Evolutionary conservation across 2,329 filamentous ascomycete genomes (phyloP).

Genomic region (Trichoderma hamatum): DNA sequence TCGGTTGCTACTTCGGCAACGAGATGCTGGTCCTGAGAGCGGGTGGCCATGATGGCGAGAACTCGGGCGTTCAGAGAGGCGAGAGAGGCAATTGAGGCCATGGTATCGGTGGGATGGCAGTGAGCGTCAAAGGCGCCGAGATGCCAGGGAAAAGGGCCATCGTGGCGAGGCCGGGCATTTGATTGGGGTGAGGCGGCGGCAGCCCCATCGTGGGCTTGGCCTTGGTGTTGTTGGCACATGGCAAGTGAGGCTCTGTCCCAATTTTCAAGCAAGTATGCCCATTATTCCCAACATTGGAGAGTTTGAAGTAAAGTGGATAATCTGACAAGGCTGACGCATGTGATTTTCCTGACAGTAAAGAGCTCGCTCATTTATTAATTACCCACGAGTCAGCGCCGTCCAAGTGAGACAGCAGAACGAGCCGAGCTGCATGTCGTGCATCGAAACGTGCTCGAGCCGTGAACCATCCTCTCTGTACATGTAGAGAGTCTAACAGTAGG

Average conservation of each 20-base stretch:
- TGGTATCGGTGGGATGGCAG: constrained; percentile 81
- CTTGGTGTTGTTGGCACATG: constrained; percentile 24
- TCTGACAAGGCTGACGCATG: background rate
- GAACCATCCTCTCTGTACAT: background rate
- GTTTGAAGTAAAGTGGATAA: background rate
- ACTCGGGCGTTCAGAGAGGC: constrained; percentile 65
- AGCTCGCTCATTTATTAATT: too few relatives aligned
- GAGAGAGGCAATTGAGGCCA: constrained; percentile 62
- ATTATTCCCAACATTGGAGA: background rate
- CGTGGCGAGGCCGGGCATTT: background rate
- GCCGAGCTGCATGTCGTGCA: background rate
- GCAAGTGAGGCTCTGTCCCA: background rate
- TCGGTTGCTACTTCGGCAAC: constrained; percentile 64
- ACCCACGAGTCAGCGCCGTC: background rate
- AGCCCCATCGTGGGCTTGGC: background rate
- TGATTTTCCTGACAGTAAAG: too few relatives aligned
- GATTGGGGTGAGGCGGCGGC: background rate
- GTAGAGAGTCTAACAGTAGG: background rate
- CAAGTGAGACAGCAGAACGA: background rate
- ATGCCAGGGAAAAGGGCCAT: constrained; percentile 65
- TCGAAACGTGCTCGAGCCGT: background rate
- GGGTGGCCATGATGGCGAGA: constrained; percentile 77
- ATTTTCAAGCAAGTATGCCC: background rate
- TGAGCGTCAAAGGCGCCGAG: constrained; percentile 76
- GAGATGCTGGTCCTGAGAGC: constrained; percentile 73